Conservation (phyloP, 768 basidiomycete genomes). For the Calocera cornea region DNA sequence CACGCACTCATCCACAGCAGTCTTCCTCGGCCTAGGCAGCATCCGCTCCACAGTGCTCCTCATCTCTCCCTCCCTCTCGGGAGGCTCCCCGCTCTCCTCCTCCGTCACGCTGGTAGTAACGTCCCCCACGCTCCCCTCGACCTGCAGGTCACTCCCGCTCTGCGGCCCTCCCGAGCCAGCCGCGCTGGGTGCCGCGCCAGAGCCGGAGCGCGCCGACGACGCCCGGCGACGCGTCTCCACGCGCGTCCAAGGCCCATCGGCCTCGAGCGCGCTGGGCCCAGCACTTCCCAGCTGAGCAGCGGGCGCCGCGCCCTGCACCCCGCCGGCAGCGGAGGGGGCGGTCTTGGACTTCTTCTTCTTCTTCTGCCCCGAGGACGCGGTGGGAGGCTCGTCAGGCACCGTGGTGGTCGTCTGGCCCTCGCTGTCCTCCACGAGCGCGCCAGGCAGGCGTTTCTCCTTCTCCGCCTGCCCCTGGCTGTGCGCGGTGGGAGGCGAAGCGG, state of each 20-base stretch:
- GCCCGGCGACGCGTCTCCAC: conserved; percentile 38
- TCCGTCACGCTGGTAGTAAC: conserved; percentile 14
- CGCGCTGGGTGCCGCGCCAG: background rate
- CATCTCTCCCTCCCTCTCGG: conserved; percentile 1
- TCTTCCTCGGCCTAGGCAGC: conserved; percentile 50
- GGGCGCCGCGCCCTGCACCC: background rate
- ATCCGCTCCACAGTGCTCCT: conserved; percentile 38
- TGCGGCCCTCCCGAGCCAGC: conserved; percentile 6
- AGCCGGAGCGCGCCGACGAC: conserved; percentile 10
- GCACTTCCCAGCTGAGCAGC: background rate
- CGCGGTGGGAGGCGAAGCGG: background rate
- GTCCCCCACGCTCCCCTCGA: conserved; percentile 11
- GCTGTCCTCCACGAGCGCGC: background rate
- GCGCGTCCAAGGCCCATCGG: conserved; percentile 57
- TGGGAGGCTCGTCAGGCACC: conserved; percentile 4
- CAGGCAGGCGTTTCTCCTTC: background rate
- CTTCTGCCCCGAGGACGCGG: conserved; percentile 14
- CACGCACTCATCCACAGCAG: conserved; percentile 59
- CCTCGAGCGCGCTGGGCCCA: background rate
- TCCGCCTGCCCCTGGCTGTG: background rate
- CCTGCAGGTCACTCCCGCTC: conserved; percentile 25
- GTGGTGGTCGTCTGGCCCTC: background rate
- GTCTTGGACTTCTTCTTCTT: conserved; percentile 28
- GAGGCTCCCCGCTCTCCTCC: conserved; percentile 9
- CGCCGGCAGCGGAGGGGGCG: conserved; percentile 11